These are phyloP conservation scores for Phyllosticta citriasiana DNA, from an alignment of 2,329 filamentous ascomycete genomes.

Conservation along the genomic window DNA sequence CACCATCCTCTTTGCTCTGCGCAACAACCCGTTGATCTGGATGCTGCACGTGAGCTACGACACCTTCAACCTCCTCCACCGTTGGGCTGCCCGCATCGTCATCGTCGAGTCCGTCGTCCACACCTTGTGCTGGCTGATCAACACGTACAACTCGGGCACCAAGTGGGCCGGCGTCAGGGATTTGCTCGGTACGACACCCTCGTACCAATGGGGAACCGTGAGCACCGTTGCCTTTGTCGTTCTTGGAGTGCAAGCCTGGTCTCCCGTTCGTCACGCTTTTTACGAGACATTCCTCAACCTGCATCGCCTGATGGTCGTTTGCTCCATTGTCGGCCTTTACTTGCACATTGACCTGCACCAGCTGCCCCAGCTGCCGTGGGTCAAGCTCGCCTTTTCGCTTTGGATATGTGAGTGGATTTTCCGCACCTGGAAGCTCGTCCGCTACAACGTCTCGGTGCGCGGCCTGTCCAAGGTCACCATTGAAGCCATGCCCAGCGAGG, in stretches of 20 bases:
- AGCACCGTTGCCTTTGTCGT: constrained; percentile 51
- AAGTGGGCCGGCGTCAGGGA: constrained; percentile 51
- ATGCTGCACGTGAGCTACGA: constrained; percentile 85
- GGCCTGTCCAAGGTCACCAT: constrained; percentile 44
- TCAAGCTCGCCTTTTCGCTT: constrained; percentile 62
- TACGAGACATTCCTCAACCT: constrained; percentile 92
- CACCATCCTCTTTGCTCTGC: constrained; percentile 74
- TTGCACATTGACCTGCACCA: constrained; percentile 63
- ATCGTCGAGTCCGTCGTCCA: constrained; percentile 62
- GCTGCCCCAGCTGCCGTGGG: constrained; percentile 61
- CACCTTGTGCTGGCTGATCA: constrained; percentile 62
- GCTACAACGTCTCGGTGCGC: constrained; percentile 44
- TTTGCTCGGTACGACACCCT: constrained; percentile 48
- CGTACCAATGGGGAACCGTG: constrained; percentile 55
- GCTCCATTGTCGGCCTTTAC: constrained; percentile 63
- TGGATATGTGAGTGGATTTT: constrained; percentile 60
- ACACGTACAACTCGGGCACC: constrained; percentile 44
- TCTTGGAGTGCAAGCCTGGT: constrained; percentile 61
- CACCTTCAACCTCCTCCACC: constrained; percentile 84
- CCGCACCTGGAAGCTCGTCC: constrained; percentile 40
- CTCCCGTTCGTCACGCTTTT: constrained; percentile 81
- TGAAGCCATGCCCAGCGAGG: constrained; percentile 50
- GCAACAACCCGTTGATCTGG: constrained; percentile 85
- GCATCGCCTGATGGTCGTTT: constrained; percentile 66
- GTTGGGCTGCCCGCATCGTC: constrained; percentile 70